Percentiles rank a stretch among this genome's conserved stretches.
Evolutionary conservation across 129 eudicot genomes (phyloP).

Genomic region (Glebionis coronaria): DNA sequence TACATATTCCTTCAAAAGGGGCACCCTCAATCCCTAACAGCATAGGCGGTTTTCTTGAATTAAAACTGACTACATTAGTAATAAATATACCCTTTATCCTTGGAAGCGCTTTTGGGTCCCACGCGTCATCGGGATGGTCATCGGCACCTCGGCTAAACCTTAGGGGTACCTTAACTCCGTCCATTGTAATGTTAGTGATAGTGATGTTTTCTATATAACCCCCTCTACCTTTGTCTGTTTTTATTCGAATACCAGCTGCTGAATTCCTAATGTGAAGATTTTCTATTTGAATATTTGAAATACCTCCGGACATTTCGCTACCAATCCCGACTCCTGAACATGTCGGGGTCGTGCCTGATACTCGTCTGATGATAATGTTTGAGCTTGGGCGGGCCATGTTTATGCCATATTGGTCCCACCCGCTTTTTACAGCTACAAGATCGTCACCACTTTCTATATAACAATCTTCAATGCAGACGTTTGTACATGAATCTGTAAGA

Average conservation of each 20-base stretch:
- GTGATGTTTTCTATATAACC: slow-evolving; percentile 81
- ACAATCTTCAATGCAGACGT: slow-evolving; percentile 92
- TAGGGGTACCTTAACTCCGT: slow-evolving; percentile 79
- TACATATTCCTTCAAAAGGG: slow-evolving; percentile 74
- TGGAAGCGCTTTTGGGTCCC: slow-evolving; percentile 85
- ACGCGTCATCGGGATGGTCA: slow-evolving; percentile 81
- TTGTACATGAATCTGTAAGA: slow-evolving; percentile 71
- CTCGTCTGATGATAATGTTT: slow-evolving; percentile 72
- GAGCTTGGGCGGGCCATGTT: slow-evolving; percentile 74
- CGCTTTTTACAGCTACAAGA: slow-evolving; percentile 93
- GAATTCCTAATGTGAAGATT: slow-evolving; percentile 71
- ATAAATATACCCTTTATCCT: slow-evolving; percentile 59
- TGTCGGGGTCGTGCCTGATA: slow-evolving; percentile 95
- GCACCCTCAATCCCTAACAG: slow-evolving; percentile 75
- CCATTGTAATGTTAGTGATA: slow-evolving; percentile 63
- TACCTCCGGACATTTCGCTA: slow-evolving; percentile 98
- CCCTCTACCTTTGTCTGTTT: slow-evolving; percentile 92
- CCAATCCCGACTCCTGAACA: slow-evolving; percentile 98
- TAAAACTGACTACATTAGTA: slow-evolving; percentile 61
- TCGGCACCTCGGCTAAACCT: slow-evolving; percentile 90
- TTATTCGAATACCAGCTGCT: slow-evolving; percentile 88
- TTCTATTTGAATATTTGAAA: slow-evolving; percentile 59
- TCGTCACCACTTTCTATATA: slow-evolving; percentile 97
- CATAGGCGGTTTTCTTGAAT: slow-evolving; percentile 65
- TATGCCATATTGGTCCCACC: slow-evolving; percentile 98